Evolutionary conservation across 2,329 filamentous ascomycete genomes (phyloP).

Genomic region (Fusarium sp.): DNA sequence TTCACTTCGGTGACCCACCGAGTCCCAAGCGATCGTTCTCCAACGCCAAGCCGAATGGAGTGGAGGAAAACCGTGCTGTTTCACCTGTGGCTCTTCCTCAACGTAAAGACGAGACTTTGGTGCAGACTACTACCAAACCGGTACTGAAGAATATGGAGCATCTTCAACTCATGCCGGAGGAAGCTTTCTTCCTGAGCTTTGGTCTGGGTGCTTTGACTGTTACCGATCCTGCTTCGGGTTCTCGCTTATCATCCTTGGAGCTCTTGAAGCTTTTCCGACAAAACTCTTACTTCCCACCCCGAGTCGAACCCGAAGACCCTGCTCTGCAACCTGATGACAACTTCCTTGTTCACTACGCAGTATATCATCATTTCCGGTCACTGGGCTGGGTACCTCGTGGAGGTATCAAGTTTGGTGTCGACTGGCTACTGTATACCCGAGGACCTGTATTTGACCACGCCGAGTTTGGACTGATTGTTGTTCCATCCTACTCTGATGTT

Average conservation of each 20-base stretch:
- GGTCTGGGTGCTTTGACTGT: constrained; percentile 81
- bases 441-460: constrained; percentile 96
- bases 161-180: constrained; percentile 90
- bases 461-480: constrained; percentile 87
- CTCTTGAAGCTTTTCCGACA: constrained; percentile 76
- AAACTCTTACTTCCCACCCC: constrained; percentile 77
- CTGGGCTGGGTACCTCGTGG: constrained; percentile 94
- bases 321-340: constrained; percentile 79
- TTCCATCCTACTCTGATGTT: constrained; percentile 83
- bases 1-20: constrained; percentile 65
- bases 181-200: constrained; percentile 91
- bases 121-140: not conserved
- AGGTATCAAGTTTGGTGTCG: constrained; percentile 94
- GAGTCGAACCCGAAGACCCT: constrained; percentile 51
- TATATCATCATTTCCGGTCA: constrained; percentile 96
- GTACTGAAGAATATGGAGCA: constrained; percentile 76
- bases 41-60: constrained; percentile 26
- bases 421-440: constrained; percentile 93
- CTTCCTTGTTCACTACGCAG: constrained; percentile 88
- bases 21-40: constrained; percentile 56
- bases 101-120: not conserved
- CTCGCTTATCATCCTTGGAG: constrained; percentile 64
- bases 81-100: constrained; percentile 20
- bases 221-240: constrained; percentile 61
- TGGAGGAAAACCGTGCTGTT: constrained; percentile 28